Evolutionary conservation across 768 basidiomycete genomes (phyloP).

Genomic region (Mycena floridula): DNA sequence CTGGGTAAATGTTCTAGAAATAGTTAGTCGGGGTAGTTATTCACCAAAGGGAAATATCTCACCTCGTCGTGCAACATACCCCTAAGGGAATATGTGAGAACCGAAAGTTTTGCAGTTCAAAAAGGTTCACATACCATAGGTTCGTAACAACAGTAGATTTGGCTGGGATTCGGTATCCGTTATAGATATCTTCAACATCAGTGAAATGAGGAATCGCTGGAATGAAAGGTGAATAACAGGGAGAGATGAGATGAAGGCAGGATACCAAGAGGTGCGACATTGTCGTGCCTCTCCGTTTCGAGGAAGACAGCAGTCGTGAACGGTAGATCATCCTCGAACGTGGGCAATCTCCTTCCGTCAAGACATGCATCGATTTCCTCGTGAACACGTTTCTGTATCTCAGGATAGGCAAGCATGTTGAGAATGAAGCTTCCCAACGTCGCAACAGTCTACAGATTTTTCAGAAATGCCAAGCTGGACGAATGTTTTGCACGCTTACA

Average conservation of each 20-base stretch:
- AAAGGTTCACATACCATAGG: background rate
- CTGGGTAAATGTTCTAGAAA: slow-evolving; percentile 14
- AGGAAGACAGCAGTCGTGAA: background rate
- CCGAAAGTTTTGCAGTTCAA: background rate
- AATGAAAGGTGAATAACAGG: background rate
- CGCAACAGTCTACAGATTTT: slow-evolving; percentile 11
- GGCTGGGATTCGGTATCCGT: slow-evolving; percentile 6
- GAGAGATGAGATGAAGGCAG: background rate
- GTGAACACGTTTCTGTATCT: slow-evolving; percentile 20
- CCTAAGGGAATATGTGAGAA: slow-evolving; percentile 7
- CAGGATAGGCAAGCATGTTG: slow-evolving; percentile 22
- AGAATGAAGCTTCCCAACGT: slow-evolving; percentile 19
- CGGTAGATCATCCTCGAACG: background rate
- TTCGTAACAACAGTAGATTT: slow-evolving; percentile 1
- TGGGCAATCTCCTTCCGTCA: background rate
- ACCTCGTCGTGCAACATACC: slow-evolving; percentile 21
- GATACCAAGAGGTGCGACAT: background rate
- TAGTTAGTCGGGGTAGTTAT: background rate
- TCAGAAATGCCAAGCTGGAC: background rate
- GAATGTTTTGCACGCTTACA: background rate
- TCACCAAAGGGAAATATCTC: background rate
- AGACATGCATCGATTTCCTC: slow-evolving; percentile 6
- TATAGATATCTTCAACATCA: slow-evolving; percentile 1
- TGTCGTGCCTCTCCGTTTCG: background rate
- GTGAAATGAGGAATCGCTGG: slow-evolving; percentile 2